phyloP scores from a whole-genome alignment of 495 filamentous ascomycete genomes.

The Podospora comata region DNA sequence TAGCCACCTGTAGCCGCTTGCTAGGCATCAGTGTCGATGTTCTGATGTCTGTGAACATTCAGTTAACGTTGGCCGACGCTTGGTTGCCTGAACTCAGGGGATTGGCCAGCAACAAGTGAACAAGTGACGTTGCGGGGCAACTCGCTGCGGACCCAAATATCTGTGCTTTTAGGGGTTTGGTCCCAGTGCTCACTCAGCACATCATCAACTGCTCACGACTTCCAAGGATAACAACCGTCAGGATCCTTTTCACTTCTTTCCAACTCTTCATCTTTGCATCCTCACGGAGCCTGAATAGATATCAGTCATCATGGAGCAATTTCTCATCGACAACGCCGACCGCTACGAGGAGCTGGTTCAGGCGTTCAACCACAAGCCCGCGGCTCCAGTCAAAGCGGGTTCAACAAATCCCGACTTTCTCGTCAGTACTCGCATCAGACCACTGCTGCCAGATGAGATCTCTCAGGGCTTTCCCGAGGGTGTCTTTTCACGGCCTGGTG shows the following conservation, averaged over 20 bases:
- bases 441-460: slow-evolving; percentile 24
- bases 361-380: slow-evolving; percentile 16
- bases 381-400: not conserved
- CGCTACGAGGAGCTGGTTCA: slow-evolving; percentile 25
- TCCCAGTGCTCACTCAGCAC: too few species aligned
- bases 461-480: slow-evolving; percentile 18
- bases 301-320: slow-evolving; percentile 22
- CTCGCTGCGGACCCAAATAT: not conserved
- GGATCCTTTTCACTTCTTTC: not conserved
- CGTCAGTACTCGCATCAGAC: slow-evolving; percentile 24
- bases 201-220: too few species aligned
- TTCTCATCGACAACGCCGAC: slow-evolving; percentile 23
- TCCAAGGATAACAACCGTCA: too few species aligned
- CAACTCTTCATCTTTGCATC: not conserved
- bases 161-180: too few species aligned
- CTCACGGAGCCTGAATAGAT: too few species aligned
- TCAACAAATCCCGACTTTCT: slow-evolving; percentile 19
- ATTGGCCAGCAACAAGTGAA: not conserved
- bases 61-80: not conserved
- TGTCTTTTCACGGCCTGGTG: slow-evolving; percentile 12
- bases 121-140: not conserved
- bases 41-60: not conserved
- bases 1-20: not conserved
- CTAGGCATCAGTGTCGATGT: not conserved
- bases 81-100: not conserved